A percentile compares a stretch with the other conserved stretches of the same genome.
Conservation (phyloP, 225 moss, liverwort and hornwort species). For the Thuidium tamariscinum region DNA sequence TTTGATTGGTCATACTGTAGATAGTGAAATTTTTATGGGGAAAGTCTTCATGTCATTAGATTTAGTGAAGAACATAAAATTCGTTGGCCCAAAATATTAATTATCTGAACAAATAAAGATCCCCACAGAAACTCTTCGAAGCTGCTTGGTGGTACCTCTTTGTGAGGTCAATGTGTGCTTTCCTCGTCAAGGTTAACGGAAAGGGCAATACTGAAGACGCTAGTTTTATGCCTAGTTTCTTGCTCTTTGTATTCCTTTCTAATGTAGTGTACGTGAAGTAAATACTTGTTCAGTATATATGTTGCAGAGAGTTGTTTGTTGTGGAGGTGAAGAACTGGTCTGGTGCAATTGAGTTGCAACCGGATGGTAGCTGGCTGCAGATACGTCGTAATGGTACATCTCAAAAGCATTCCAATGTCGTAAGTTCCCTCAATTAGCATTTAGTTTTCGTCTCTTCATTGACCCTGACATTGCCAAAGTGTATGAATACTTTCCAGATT, state of each 20-base stretch:
- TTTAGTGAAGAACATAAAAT: background rate
- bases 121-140: background rate
- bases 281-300: background rate
- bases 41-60: background rate
- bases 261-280: background rate
- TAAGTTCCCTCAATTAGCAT: constrained; percentile 26
- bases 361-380: constrained; percentile 71
- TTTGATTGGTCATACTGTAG: background rate
- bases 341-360: constrained; percentile 44
- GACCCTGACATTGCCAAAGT: background rate
- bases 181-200: background rate
- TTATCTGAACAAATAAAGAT: background rate
- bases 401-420: constrained; percentile 63
- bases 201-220: background rate
- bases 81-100: background rate
- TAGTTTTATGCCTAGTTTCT: background rate
- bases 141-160: too few relatives aligned
- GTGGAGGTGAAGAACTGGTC: constrained; percentile 90
- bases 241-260: background rate
- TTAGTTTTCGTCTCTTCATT: background rate
- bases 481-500: background rate
- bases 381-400: constrained; percentile 56
- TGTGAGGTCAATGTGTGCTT: background rate
- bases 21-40: too few relatives aligned
- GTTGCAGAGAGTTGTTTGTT: constrained; percentile 51